phyloP scores from a whole-genome alignment of 371 early-diverging fungal genomes.

The Phascolomyces articulosus region DNA sequence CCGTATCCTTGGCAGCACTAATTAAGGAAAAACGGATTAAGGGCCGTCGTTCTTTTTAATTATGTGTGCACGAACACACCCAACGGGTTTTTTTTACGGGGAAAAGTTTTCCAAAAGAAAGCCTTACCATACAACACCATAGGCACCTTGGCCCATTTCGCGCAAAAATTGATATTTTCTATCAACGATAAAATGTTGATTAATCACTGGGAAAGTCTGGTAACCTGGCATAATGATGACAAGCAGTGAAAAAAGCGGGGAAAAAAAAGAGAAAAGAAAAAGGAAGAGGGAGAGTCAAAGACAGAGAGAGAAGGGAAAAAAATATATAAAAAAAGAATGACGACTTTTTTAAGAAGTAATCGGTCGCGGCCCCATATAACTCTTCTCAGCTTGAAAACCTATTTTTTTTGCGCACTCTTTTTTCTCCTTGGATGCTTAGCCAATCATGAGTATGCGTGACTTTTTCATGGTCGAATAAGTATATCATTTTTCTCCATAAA shows the following conservation, averaged over 20 bases:
- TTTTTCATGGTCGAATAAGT: no score
- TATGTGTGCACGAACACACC: no score
- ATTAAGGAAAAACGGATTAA: background rate
- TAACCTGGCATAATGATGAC: conserved; percentile 40
- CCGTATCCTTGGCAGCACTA: conserved; percentile 80
- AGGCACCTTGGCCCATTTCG: conserved; percentile 93
- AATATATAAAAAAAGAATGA: conserved; percentile 3
- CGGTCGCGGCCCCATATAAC: no score
- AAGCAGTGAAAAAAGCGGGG: background rate
- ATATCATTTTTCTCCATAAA: no score
- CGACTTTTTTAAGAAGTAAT: no score
- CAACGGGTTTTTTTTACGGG: background rate
- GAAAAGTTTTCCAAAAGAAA: background rate
- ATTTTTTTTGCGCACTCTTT: background rate
- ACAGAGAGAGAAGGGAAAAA: conserved; percentile 13
- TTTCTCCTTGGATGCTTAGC: background rate
- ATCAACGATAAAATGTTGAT: conserved; percentile 74
- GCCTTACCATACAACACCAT: conserved; percentile 54
- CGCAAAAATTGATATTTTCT: conserved; percentile 80
- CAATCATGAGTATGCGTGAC: background rate
- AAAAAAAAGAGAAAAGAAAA: background rate
- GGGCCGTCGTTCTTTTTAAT: no score
- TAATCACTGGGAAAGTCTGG: conserved; percentile 70
- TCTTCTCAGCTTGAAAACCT: no score
- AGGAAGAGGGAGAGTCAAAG: conserved; percentile 16